Evolutionary conservation across 208 protist species (phyloP), one percentile per base, ranked within the genome.

Genomic region (Novymonas esmeraldas): DNA sequence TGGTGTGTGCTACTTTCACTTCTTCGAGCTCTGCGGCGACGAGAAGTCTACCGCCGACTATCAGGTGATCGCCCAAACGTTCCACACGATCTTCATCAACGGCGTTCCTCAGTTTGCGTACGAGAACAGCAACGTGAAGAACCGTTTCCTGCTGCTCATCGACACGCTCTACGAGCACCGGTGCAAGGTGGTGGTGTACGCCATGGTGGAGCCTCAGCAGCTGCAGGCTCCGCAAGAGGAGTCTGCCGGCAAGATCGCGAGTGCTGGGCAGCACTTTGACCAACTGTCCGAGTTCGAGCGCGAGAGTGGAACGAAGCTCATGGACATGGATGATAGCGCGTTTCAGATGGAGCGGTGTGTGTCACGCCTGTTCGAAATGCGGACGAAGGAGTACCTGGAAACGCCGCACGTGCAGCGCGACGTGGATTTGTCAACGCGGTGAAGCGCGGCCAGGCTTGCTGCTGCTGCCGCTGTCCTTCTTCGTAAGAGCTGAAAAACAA

Each of bases 291-390:
- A 93, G 39, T 94, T 82, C 64, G 87, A 93, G 54, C 77, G 81
- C 7, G 85, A 95, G 65, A 84, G 62, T 3, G 88, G 87, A 14
- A 89, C 85, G 36, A 71, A 73, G 26, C 64, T 97, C 22, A 83
- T 94, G 55, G 83, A 92, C 46, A 38, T 48, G 6, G 73, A 64
- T n/a, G 92, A 95, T 44, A 79, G 76, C 20, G 74, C 81, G 0
- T 95, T 97, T 57, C 86, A 94, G 58, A 95, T 97, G 87, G 75
- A 95, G 41, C 85, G 92, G 2, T 93, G 86, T 44, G 62, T 95
- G 18, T 96, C 91, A 3, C 78, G 93, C 20, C 57, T 97, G 55
- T 82, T 81, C 70, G 93, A 97, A 68, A 97, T 97, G 93, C 73
- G 89, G 13, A 84, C 93, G 3, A 82, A 80, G 48, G 84, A 95